Evolutionary conservation across 2,329 filamentous ascomycete species (phyloP), one percentile per base, ranked within the genome.

Genomic region (Apiospora hydei): DNA sequence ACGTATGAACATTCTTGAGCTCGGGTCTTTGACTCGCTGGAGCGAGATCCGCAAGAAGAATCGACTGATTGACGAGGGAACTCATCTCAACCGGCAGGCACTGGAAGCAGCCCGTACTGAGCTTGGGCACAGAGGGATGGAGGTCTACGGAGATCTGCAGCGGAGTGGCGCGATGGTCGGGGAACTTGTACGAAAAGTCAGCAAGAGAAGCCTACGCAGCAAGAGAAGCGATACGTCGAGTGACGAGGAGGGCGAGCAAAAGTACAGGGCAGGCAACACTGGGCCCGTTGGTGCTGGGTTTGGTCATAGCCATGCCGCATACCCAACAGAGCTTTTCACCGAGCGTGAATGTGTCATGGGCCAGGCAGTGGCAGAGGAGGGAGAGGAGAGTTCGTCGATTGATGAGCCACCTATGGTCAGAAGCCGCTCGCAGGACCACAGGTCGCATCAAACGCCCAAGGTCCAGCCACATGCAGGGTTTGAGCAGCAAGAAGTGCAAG

Each of bases 1-100:
- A 69, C 87, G 91, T 73, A 90, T 95, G 86, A 94, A 89, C 78
- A 80, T 94, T 34, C 83, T 95, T 21, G 93, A 95, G 80, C 82
- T 93, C 72, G 93, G 93, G 0, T 82, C 84, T 47, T 84, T 92
- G 85, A 92, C 88, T 69, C 85, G 93, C 53, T 95, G 92, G 91
- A 92, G 89, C 34, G 92, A 94, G 80, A 94, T 95, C 73, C 85
- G 89, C 73, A 86, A 83, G 75, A 88, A 86, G 77, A 92, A 92
- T 76, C 84, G 83, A 66, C 82, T 92, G 68, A 85, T 90, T 67
- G 88, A 90, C 75, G 80, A 83, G 72, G 77, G 76, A 30, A 74
- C 73, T 5, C 81, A 82, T 75, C 73, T 83, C 38, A 83, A 83
- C 72, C 77, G 81, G 47, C 79, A 78, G n/a, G 77, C 79, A 4